phyloP scores from a whole-genome alignment of 345 rosid genomes.

The Corchorus capsularis region DNA sequence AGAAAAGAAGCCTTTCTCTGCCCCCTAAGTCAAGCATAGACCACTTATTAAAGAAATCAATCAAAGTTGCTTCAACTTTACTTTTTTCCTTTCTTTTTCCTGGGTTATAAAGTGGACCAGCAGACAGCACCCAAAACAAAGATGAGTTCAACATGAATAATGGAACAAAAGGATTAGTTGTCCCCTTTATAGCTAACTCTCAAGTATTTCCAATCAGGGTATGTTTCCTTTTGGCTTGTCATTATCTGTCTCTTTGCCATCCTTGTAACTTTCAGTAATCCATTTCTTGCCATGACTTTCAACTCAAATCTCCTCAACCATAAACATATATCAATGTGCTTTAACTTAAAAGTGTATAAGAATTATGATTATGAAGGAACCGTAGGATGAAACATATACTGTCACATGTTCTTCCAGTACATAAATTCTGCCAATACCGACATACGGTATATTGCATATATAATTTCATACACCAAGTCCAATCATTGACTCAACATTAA shows the following conservation, averaged over 20 bases:
- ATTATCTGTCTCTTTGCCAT: slow-evolving; percentile 18
- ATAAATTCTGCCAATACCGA: background rate
- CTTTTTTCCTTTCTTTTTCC: slow-evolving; percentile 15
- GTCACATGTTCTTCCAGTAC: background rate
- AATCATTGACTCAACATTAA: background rate
- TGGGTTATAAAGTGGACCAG: slow-evolving; percentile 15
- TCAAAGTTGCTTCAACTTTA: slow-evolving; percentile 54
- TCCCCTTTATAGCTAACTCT: slow-evolving; percentile 31
- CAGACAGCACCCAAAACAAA: background rate
- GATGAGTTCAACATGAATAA: slow-evolving; percentile 31
- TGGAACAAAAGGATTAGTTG: slow-evolving; percentile 26
- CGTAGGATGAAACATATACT: background rate
- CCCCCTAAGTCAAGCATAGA: slow-evolving; percentile 11
- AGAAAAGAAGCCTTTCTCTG: background rate
- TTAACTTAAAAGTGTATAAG: background rate
- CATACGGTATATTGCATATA: background rate
- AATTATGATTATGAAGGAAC: background rate
- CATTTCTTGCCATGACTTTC: background rate
- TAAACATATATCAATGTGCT: background rate
- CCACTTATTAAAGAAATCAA: slow-evolving; percentile 26
- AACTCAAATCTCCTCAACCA: slow-evolving; percentile 3
- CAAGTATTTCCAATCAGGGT: slow-evolving; percentile 30
- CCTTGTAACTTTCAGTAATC: slow-evolving; percentile 13
- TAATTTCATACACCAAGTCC: background rate
- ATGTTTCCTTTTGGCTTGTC: slow-evolving; percentile 33